Base-by-base conservation (phyloP, 257 asterid genomes). In the Solanum tarijense region DNA sequence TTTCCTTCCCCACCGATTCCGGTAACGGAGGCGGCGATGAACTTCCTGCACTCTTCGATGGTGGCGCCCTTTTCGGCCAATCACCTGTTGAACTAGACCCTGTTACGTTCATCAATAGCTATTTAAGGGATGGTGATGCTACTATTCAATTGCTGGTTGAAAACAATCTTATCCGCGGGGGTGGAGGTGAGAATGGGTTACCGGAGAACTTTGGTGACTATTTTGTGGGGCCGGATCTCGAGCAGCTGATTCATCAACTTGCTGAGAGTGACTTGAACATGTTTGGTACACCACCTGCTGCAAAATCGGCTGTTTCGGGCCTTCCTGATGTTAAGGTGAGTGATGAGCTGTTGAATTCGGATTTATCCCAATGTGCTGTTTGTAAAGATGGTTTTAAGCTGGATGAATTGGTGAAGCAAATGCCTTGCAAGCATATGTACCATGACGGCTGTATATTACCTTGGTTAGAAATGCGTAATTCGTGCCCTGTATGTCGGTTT, bases 131-230 rank as follows among this genome's bases (percentile, higher is more conserved):
- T 10, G 88, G 95, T 78, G 98, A 96, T 27, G 94, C 92, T 1
- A 93, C 93, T 87, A 90, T 96, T 69, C 98, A 92, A 90, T 89
- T 95, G 14, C 96, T 94, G 13, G 89, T 96, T 65, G 98, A 93
- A 27, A 74, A 91, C 35, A 92, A 94, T 43, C 73, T 10, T 65
- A 10, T n/a, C 72, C 29, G 29, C 29, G 69, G 69, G 23, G 72
- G 72, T 65, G 72, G 72, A 65, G 73, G 36, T 34, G 83, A 91
- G 89, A 88, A 88, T 52, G 81, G 92, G 86, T 31, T 91, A 65
- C 95, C 96, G 1, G 86, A 90, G 8, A 94, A 34, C 23, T 88
- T 90, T 8, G 92, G 90, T 81, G 92, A 91, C 71, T 89, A 88
- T 73, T 90, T 89, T 31, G 38, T 89, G 16, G 92, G 93, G 18